phyloP scores from a whole-genome alignment of 768 basidiomycete genomes.

The Suillus occidentalis region DNA sequence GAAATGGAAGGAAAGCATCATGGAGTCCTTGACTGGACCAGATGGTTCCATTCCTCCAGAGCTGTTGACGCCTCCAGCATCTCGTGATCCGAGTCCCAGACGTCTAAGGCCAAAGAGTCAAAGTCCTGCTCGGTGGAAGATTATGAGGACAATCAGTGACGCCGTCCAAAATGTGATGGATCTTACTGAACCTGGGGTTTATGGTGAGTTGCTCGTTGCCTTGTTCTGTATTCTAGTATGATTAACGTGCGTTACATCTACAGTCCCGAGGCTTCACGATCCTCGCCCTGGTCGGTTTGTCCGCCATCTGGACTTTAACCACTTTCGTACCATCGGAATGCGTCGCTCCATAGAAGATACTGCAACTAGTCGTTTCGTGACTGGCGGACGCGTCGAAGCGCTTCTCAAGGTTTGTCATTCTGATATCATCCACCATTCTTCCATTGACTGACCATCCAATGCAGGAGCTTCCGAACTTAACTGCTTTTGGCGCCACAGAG shows the following conservation, averaged over 20 bases:
- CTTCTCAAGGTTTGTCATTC: conserved; percentile 63
- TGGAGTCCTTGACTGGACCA: conserved; percentile 58
- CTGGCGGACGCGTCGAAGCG: conserved; percentile 78
- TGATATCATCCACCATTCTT: conserved; percentile 7
- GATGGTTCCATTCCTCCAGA: conserved; percentile 74
- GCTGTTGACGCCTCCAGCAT: conserved; percentile 74
- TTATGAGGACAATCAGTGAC: conserved; percentile 75
- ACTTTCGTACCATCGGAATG: conserved; percentile 97
- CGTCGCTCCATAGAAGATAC: conserved; percentile 90
- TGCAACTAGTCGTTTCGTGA: conserved; percentile 88
- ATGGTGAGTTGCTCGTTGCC: conserved; percentile 49
- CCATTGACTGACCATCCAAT: conserved; percentile 6
- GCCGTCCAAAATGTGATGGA: conserved; percentile 74
- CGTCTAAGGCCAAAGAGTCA: conserved; percentile 75
- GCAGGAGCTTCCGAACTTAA: conserved; percentile 87
- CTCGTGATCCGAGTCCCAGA: conserved; percentile 81
- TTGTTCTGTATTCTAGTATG: conserved; percentile 4
- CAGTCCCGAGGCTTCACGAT: conserved; percentile 70
- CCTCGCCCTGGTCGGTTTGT: conserved; percentile 79
- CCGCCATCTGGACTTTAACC: conserved; percentile 89
- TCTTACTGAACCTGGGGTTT: conserved; percentile 62
- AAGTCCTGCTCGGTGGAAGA: conserved; percentile 82
- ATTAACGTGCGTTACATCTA: conserved; percentile 8
- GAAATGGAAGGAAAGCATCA: conserved; percentile 59
- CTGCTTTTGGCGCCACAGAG: conserved; percentile 92